A percentile compares a stretch with the other conserved stretches of the same genome.
These are phyloP conservation scores for Syncephalastrum sp. DNA, from an alignment of 371 early-diverging fungal genomes.

Conservation along the genomic window DNA sequence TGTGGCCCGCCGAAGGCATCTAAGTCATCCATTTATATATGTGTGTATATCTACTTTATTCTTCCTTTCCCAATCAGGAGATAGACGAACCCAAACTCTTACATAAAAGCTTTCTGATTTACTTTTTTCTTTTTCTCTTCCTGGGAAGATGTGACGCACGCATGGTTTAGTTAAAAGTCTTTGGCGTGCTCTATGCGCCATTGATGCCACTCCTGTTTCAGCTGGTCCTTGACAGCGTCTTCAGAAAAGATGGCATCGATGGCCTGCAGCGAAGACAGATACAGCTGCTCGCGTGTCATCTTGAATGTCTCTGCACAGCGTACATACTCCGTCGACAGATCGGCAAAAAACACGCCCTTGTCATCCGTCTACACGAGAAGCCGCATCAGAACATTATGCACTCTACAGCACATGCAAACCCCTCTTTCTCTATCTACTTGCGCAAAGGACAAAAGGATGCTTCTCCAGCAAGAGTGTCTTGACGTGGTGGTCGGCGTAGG, in stretches of 20 bases:
- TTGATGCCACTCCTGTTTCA: conserved; percentile 31
- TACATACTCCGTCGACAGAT: conserved; percentile 51
- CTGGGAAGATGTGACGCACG: too few relatives aligned
- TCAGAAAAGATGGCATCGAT: conserved; percentile 52
- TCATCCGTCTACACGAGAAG: conserved; percentile 51
- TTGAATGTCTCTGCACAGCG: conserved; percentile 39
- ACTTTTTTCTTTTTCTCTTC: too few relatives aligned
- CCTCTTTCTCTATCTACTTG: conserved; percentile 24
- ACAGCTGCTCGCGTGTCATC: conserved; percentile 35
- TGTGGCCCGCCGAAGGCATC: conserved; percentile 75
- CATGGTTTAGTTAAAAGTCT: neutral
- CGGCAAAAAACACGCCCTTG: conserved; percentile 56
- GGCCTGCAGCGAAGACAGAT: conserved; percentile 34
- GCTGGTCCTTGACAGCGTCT: conserved; percentile 24
- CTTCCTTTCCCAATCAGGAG: too few relatives aligned
- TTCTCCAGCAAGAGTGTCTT: conserved; percentile 39
- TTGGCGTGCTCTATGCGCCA: conserved; percentile 26
- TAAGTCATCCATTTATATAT: conserved; percentile 11
- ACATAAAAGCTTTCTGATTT: too few relatives aligned
- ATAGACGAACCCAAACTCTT: too few relatives aligned
- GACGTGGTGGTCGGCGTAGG: conserved; percentile 56
- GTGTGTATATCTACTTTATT: too few relatives aligned
- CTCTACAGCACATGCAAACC: too few relatives aligned
- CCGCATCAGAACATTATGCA: neutral
- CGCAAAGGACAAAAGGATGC: conserved; percentile 60